Conservation (phyloP, 768 basidiomycete species). For the Hirschioporus abietinus region DNA sequence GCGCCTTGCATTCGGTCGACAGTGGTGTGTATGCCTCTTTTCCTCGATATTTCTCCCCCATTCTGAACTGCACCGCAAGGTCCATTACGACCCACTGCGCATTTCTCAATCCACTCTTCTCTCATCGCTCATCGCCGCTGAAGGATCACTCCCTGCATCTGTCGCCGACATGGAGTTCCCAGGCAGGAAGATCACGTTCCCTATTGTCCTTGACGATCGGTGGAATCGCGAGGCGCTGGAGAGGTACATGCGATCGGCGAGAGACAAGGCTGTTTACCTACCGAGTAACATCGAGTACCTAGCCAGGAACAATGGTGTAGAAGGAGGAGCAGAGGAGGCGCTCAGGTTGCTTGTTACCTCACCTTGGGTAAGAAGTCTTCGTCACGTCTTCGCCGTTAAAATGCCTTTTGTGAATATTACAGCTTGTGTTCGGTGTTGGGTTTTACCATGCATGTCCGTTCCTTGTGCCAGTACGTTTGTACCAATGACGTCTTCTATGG, state of each 20-base stretch:
- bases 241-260: conserved; percentile 49
- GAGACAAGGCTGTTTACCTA: conserved; percentile 58
- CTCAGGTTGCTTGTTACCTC: conserved; percentile 41
- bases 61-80: conserved; percentile 24
- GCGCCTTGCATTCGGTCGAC: conserved; percentile 53
- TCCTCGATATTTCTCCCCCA: background rate
- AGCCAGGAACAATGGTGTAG: conserved; percentile 54
- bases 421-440: conserved; percentile 59
- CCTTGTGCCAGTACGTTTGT: conserved; percentile 44
- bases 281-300: conserved; percentile 67
- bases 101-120: conserved; percentile 42
- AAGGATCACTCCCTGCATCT: conserved; percentile 34
- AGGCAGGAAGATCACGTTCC: conserved; percentile 51
- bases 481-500: background rate
- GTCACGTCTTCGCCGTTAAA: background rate
- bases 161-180: conserved; percentile 39
- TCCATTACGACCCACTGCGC: conserved; percentile 41
- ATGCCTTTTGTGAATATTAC: conserved; percentile 9
- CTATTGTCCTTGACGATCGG: conserved; percentile 56
- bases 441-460: conserved; percentile 65
- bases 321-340: conserved; percentile 36
- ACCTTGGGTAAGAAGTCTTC: conserved; percentile 37
- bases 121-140: conserved; percentile 31
- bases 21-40: conserved; percentile 34
- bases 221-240: conserved; percentile 51